These are phyloP conservation scores for Citrullus amarus DNA, from an alignment of 306 rosid genomes.

Conservation along the genomic window DNA sequence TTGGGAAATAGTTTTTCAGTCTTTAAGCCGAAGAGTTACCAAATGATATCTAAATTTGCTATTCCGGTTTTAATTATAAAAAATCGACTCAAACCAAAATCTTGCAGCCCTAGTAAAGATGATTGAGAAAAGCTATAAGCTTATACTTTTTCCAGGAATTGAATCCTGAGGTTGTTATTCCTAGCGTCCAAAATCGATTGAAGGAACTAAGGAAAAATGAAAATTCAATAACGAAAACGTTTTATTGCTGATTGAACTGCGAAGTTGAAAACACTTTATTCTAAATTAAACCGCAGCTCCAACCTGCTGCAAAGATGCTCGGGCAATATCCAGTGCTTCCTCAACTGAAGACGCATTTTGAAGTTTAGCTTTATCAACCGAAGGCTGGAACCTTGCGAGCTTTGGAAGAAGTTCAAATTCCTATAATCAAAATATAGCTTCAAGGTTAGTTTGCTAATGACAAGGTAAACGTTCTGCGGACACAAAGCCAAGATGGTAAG, in stretches of 20 bases:
- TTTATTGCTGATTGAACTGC: background rate
- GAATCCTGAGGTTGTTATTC: background rate
- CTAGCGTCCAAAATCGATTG: background rate
- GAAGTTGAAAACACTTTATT: background rate
- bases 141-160: too few relatives aligned
- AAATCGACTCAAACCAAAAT: too few relatives aligned
- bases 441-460: conserved; percentile 7
- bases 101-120: background rate
- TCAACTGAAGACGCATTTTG: conserved; percentile 64
- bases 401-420: conserved; percentile 85
- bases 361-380: conserved; percentile 63
- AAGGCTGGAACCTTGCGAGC: conserved; percentile 71
- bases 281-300: conserved; percentile 23
- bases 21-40: too few relatives aligned
- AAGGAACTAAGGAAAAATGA: background rate
- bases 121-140: background rate
- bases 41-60: too few relatives aligned
- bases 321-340: conserved; percentile 69
- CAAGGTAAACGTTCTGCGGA: background rate
- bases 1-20: too few relatives aligned
- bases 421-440: conserved; percentile 18
- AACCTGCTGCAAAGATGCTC: conserved; percentile 24
- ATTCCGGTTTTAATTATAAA: too few relatives aligned
- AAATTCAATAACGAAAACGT: background rate
- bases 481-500: background rate